Evolutionary conservation across 495 filamentous ascomycete genomes (phyloP).

Genomic region (Xeromyces bisporus): DNA sequence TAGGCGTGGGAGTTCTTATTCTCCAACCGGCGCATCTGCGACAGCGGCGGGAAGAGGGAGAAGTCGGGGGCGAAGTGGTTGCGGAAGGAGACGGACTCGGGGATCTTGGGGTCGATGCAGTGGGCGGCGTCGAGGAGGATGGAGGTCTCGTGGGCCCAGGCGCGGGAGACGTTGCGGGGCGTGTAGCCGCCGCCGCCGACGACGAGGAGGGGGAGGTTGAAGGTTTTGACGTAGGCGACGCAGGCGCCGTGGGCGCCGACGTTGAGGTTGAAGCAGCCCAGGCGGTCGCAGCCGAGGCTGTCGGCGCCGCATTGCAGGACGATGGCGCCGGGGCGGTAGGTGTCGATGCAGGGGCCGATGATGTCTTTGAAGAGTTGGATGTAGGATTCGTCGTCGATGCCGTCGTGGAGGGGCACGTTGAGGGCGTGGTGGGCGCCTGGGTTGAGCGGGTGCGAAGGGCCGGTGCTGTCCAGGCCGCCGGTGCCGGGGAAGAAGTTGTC

Average conservation of each 20-base stretch:
- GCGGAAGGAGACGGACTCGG: conserved; percentile 54
- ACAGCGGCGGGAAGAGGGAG: conserved; percentile 60
- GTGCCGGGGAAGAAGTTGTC: conserved; percentile 61
- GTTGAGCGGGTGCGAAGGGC: conserved; percentile 41
- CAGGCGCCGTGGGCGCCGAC: conserved; percentile 86
- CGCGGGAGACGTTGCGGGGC: conserved; percentile 87
- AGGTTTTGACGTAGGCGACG: conserved; percentile 67
- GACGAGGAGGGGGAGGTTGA: conserved; percentile 64
- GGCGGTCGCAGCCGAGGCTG: conserved; percentile 78
- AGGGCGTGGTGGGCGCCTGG: conserved; percentile 46
- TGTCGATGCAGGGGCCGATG: conserved; percentile 54
- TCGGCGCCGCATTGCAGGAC: conserved; percentile 95
- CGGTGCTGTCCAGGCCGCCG: conserved; percentile 39
- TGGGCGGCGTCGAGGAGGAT: conserved; percentile 65
- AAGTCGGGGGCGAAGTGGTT: conserved; percentile 67
- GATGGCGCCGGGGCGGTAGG: conserved; percentile 70
- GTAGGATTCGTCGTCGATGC: conserved; percentile 89
- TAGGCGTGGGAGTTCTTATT: conserved; percentile 70
- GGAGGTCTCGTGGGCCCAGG: conserved; percentile 91
- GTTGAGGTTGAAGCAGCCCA: conserved; percentile 93
- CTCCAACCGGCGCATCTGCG: conserved; percentile 46
- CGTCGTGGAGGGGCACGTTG: conserved; percentile 54
- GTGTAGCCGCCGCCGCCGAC: conserved; percentile 95
- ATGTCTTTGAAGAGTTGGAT: conserved; percentile 66
- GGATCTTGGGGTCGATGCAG: conserved; percentile 54